Evolutionary conservation across 192 early-diverging fungal species (phyloP).

Genomic region (Coemansia sp.): DNA sequence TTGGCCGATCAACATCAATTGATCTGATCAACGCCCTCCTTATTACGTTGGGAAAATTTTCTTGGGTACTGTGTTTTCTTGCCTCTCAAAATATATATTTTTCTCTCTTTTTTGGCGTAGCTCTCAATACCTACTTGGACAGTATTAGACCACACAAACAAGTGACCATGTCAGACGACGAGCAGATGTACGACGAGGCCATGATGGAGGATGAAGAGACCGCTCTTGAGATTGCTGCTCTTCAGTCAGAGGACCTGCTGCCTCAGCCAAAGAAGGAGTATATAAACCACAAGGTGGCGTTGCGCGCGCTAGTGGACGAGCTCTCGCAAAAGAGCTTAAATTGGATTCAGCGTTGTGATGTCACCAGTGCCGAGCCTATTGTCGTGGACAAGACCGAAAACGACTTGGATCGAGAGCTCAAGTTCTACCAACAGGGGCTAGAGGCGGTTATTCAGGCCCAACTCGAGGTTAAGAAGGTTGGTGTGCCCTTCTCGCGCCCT

Average conservation of each 20-base stretch:
- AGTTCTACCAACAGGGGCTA: constrained; percentile 92
- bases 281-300: constrained; percentile 56
- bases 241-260: constrained; percentile 29
- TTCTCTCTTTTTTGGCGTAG: not conserved
- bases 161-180: constrained; percentile 32
- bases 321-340: constrained; percentile 65
- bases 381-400: constrained; percentile 71
- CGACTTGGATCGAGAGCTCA: constrained; percentile 91
- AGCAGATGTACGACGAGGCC: constrained; percentile 24
- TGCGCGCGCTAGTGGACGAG: constrained; percentile 62
- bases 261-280: constrained; percentile 36
- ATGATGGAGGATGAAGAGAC: constrained; percentile 54
- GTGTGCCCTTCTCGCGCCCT: constrained; percentile 82
- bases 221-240: constrained; percentile 53
- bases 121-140: not conserved
- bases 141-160: not conserved
- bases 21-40: not conserved
- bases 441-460: constrained; percentile 73
- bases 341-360: constrained; percentile 73
- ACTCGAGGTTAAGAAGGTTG: constrained; percentile 61
- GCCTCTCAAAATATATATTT: not conserved
- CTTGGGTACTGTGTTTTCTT: not conserved
- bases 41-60: not conserved
- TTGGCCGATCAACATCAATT: not conserved
- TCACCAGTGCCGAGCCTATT: constrained; percentile 61